These are phyloP conservation scores for Sporothrix curviconia DNA, from an alignment of 2,329 filamentous ascomycete species.

Conservation along the genomic window DNA sequence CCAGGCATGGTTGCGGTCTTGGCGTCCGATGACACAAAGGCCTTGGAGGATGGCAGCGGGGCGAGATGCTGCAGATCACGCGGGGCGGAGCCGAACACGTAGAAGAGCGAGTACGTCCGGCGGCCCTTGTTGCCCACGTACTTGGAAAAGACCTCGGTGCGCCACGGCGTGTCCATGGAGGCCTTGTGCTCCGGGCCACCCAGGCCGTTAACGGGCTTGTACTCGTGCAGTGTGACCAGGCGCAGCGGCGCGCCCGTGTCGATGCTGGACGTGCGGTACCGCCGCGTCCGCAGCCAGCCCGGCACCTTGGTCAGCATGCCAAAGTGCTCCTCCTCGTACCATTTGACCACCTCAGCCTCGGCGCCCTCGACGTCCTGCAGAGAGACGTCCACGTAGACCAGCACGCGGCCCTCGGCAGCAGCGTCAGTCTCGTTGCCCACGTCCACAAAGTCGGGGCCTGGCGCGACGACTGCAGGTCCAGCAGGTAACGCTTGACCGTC, in stretches of 20 bases:
- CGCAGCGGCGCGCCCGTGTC: constrained; percentile 50
- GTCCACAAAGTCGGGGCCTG: constrained; percentile 51
- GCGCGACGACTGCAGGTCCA: constrained; percentile 55
- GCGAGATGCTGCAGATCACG: constrained; percentile 58
- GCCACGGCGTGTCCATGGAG: constrained; percentile 56
- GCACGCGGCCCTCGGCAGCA: constrained; percentile 52
- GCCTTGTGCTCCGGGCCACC: constrained; percentile 58
- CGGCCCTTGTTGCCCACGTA: constrained; percentile 51
- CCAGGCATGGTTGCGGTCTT: constrained; percentile 47
- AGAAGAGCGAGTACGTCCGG: constrained; percentile 65
- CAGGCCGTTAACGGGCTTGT: constrained; percentile 58
- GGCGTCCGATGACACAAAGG: constrained; percentile 50
- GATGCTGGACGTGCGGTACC: constrained; percentile 61
- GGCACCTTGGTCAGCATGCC: constrained; percentile 65
- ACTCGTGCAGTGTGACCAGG: constrained; percentile 67
- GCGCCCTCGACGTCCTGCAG: constrained; percentile 42
- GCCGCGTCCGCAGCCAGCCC: constrained; percentile 69
- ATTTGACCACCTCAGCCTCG: constrained; percentile 46
- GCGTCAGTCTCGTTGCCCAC: constrained; percentile 54
- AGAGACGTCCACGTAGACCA: constrained; percentile 56
- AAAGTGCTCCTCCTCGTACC: constrained; percentile 71
- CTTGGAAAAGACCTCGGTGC: constrained; percentile 50
- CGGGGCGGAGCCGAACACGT: constrained; percentile 70
- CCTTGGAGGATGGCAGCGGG: constrained; percentile 36
- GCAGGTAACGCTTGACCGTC: constrained; percentile 63